Conservation (phyloP, 192 early-diverging fungal species). For the Podila epicladia region DNA sequence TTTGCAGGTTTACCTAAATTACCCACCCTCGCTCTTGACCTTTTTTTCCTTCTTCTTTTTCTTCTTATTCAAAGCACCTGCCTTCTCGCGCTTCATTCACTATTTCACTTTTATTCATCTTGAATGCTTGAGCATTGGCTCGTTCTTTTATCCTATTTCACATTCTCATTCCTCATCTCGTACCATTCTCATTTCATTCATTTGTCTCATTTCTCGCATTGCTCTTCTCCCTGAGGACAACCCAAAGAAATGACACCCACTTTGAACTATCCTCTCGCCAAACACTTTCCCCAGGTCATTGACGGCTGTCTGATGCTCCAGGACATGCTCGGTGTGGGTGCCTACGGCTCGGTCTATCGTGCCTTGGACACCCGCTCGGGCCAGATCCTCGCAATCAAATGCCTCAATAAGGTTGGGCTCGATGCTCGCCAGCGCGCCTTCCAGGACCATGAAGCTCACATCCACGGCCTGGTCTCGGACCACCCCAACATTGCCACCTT, state of each 20-base stretch:
- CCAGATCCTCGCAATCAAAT: constrained; percentile 75
- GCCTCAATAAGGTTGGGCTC: constrained; percentile 66
- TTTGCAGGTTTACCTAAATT: not conserved
- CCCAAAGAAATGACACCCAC: not conserved
- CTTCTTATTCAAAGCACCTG: not conserved
- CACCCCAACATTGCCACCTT: constrained; percentile 77
- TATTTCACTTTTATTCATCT: not conserved
- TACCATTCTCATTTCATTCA: not conserved
- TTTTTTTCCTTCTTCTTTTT: not conserved
- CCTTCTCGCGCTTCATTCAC: not conserved
- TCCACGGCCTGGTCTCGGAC: constrained; percentile 71
- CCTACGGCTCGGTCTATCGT: constrained; percentile 81
- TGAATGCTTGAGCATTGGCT: too few relatives aligned
- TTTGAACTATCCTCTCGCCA: not conserved
- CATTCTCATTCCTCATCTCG: not conserved
- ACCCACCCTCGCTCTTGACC: not conserved
- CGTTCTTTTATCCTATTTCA: not conserved
- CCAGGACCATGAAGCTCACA: constrained; percentile 69
- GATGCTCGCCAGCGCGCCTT: constrained; percentile 63
- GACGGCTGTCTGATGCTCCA: constrained; percentile 55
- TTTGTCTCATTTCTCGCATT: not conserved
- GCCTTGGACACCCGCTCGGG: constrained; percentile 65
- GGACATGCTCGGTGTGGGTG: constrained; percentile 74
- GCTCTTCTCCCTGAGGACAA: not conserved
- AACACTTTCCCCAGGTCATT: constrained; percentile 15